These are phyloP conservation scores for Termitomyces sp. DNA, from an alignment of 768 basidiomycete genomes.

Conservation along the genomic window DNA sequence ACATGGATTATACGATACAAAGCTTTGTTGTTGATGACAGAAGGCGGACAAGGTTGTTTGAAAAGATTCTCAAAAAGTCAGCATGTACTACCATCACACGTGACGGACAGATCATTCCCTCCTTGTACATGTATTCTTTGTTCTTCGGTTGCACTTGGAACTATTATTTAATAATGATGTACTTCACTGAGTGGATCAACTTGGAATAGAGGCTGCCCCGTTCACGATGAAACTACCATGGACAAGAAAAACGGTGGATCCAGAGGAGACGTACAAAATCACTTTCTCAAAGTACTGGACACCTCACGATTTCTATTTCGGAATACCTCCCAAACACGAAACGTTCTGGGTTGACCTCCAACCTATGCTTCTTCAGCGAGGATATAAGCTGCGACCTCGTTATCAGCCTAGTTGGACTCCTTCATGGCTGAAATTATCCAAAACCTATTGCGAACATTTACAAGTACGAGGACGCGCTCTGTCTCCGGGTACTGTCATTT, in stretches of 20 bases:
- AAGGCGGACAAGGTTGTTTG: no score
- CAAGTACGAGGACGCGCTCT: not conserved
- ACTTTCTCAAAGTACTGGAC: not conserved
- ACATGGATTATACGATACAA: no score
- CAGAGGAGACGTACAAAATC: not conserved
- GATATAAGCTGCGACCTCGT: slow-evolving; percentile 1
- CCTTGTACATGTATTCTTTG: no score
- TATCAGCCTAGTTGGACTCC: slow-evolving; percentile 6
- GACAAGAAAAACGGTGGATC: not conserved
- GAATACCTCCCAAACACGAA: not conserved
- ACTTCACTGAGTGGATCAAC: no score
- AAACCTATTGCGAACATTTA: not conserved
- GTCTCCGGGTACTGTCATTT: not conserved
- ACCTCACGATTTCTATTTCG: not conserved
- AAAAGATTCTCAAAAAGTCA: no score
- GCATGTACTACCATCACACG: no score
- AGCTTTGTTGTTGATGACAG: no score
- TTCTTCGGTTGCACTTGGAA: no score
- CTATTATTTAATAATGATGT: no score
- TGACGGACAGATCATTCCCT: no score
- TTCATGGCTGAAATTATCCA: not conserved
- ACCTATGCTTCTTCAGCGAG: not conserved
- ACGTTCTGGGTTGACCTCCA: not conserved
- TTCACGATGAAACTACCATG: not conserved
- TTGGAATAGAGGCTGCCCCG: no score